Evolutionary conservation across 2,329 filamentous ascomycete genomes (phyloP).

Genomic region (Sporothrix phasma): DNA sequence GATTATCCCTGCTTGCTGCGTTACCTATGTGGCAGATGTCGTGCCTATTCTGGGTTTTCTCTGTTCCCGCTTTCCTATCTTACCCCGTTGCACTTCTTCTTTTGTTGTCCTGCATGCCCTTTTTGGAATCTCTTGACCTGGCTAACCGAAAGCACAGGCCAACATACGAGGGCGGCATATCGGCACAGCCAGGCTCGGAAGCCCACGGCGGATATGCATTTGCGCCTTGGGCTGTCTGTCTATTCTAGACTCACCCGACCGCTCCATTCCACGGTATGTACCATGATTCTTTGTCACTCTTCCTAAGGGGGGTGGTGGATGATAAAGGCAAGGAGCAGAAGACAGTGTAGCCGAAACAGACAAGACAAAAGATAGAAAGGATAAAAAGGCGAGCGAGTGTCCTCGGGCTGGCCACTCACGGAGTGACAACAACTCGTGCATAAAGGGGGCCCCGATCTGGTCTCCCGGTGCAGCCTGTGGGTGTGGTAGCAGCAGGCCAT

Average conservation of each 20-base stretch:
- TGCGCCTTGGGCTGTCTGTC: constrained; percentile 84
- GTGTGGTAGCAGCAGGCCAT: constrained; percentile 3
- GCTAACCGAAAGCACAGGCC: constrained; percentile 41
- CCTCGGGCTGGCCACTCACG: constrained; percentile 26
- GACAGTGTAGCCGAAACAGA: too few species aligned
- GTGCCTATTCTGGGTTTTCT: constrained; percentile 11
- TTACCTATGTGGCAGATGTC: constrained; percentile 13
- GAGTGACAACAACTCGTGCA: constrained; percentile 29
- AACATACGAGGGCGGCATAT: constrained; percentile 95
- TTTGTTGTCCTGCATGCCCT: not conserved
- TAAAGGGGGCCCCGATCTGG: constrained; percentile 23
- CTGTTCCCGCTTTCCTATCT: not conserved
- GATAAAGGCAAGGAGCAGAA: not conserved
- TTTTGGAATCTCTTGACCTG: not conserved
- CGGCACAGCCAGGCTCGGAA: constrained; percentile 73
- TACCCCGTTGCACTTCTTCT: not conserved
- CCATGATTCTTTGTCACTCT: not conserved
- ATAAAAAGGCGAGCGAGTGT: not conserved
- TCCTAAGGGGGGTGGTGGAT: not conserved
- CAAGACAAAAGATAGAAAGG: not conserved
- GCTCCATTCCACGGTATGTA: constrained; percentile 57
- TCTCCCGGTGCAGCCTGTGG: constrained; percentile 14
- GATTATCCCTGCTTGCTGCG: not conserved
- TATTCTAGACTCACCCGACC: constrained; percentile 70
- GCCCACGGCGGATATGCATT: constrained; percentile 96